A percentile compares a stretch with the other conserved stretches of the same genome.
These are phyloP conservation scores for Podospora comata DNA, from an alignment of 495 filamentous ascomycete species.

Conservation along the genomic window DNA sequence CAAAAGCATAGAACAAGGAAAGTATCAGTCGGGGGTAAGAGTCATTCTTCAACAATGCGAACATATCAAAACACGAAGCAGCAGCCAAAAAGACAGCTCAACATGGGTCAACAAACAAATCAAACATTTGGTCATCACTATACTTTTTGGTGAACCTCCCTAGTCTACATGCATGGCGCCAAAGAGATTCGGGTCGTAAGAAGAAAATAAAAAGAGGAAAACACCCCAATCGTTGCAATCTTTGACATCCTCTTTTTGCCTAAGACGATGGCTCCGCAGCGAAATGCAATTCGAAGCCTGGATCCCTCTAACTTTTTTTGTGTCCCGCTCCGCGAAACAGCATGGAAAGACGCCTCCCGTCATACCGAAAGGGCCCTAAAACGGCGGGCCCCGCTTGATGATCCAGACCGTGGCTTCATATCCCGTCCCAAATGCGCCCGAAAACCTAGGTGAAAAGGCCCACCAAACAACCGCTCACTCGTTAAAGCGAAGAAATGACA, in stretches of 20 bases:
- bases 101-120: background rate
- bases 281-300: conserved; percentile 30
- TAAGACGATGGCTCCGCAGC: conserved; percentile 22
- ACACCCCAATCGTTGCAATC: conserved; percentile 37
- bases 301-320: conserved; percentile 26
- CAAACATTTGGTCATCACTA: conserved; percentile 2
- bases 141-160: conserved; percentile 36
- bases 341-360: conserved; percentile 34
- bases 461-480: conserved; percentile 23
- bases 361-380: conserved; percentile 20
- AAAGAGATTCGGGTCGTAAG: conserved; percentile 37
- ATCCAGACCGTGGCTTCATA: conserved; percentile 31
- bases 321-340: conserved; percentile 29
- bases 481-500: conserved; percentile 24
- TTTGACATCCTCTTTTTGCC: conserved; percentile 35
- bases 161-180: conserved; percentile 49
- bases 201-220: conserved; percentile 30
- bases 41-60: background rate
- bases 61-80: background rate
- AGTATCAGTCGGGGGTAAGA: background rate
- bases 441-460: conserved; percentile 28
- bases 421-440: conserved; percentile 28
- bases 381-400: conserved; percentile 11
- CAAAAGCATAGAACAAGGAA: background rate
- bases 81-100: background rate